These are phyloP conservation scores for Populus pruinosa DNA, from an alignment of 345 rosid species.

Conservation along the genomic window DNA sequence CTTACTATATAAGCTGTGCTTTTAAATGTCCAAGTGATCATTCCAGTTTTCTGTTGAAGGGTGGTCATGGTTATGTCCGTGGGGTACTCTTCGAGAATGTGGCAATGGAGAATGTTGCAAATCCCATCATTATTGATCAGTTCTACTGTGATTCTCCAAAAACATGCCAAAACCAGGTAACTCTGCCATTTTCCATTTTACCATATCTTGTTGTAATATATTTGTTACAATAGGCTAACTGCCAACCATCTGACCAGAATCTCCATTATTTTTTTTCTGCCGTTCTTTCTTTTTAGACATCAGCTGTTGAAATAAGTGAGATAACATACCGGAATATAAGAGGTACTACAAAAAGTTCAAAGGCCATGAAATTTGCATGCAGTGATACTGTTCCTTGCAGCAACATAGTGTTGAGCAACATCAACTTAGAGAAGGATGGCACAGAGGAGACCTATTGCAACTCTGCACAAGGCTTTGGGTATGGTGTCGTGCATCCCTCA, in stretches of 20 bases:
- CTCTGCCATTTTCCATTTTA: conserved; percentile 2
- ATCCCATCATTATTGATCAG: conserved; percentile 91
- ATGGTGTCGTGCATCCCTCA: conserved; percentile 78
- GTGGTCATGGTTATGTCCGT: conserved; percentile 87
- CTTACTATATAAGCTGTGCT: not conserved
- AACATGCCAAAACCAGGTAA: conserved; percentile 79
- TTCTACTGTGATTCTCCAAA: conserved; percentile 94
- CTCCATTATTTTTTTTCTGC: not conserved
- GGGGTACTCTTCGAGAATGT: conserved; percentile 79
- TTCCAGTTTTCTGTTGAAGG: conserved; percentile 38
- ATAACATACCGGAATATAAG: conserved; percentile 80
- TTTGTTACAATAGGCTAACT: not conserved
- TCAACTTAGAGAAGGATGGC: conserved; percentile 75
- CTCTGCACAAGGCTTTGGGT: conserved; percentile 80
- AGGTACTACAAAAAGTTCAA: conserved; percentile 65
- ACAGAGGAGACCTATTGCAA: conserved; percentile 83
- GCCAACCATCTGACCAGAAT: not conserved
- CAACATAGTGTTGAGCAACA: conserved; percentile 67
- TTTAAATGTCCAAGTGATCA: not conserved
- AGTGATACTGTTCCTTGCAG: conserved; percentile 92
- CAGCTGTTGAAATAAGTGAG: conserved; percentile 76
- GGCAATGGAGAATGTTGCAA: conserved; percentile 68
- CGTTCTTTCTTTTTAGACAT: conserved; percentile 43
- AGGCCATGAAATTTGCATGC: conserved; percentile 88
- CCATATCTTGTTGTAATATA: not conserved